These are phyloP conservation scores for Tolypocladium endophyticum DNA, from an alignment of 2,329 filamentous ascomycete species.

Conservation along the genomic window DNA sequence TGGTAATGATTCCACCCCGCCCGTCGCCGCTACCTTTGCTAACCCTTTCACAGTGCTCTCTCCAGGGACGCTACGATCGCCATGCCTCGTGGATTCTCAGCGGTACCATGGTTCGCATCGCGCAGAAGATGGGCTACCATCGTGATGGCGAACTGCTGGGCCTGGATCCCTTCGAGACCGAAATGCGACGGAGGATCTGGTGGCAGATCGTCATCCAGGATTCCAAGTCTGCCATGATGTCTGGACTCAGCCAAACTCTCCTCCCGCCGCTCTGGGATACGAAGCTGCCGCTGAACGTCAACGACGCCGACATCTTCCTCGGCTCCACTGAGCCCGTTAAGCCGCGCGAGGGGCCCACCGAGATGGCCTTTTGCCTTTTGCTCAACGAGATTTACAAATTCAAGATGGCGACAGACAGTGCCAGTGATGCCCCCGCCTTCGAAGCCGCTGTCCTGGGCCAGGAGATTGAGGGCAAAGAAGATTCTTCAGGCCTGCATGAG, in stretches of 20 bases:
- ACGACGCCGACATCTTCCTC: conserved; percentile 47
- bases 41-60: conserved; percentile 30
- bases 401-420: conserved; percentile 31
- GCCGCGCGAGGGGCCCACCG: conserved; percentile 45
- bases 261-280: conserved; percentile 46
- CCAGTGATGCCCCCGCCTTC: conserved; percentile 31
- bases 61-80: conserved; percentile 47
- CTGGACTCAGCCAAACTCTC: conserved; percentile 43
- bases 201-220: conserved; percentile 53
- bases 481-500: conserved; percentile 5
- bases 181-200: conserved; percentile 59
- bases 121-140: conserved; percentile 58
- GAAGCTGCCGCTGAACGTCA: conserved; percentile 44
- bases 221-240: conserved; percentile 44
- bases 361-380: conserved; percentile 48
- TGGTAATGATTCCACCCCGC: conserved; percentile 25
- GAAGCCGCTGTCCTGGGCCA: conserved; percentile 39
- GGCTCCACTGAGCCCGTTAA: conserved; percentile 39
- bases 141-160: conserved; percentile 47
- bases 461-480: conserved; percentile 20
- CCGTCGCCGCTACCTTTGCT: background rate
- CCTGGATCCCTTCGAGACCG: conserved; percentile 51
- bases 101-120: conserved; percentile 51
- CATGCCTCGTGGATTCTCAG: conserved; percentile 52
- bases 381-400: conserved; percentile 39